Conservation (phyloP, 495 filamentous ascomycete species). For the Penicillium robsamsonii region DNA sequence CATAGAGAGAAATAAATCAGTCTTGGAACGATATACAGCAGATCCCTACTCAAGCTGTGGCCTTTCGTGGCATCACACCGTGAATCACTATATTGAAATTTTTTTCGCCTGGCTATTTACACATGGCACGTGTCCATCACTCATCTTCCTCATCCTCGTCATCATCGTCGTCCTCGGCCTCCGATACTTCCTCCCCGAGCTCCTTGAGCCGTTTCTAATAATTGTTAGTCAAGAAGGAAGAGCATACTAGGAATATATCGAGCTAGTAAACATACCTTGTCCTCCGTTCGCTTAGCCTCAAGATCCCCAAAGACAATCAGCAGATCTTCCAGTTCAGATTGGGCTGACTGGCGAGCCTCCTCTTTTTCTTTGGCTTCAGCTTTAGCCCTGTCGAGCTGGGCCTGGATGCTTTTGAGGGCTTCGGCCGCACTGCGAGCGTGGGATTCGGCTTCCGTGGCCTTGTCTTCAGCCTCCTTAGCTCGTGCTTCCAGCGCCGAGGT, state of each 20-base stretch:
- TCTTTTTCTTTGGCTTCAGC: slow-evolving; percentile 52
- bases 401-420: slow-evolving; percentile 22
- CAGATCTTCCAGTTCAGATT: slow-evolving; percentile 78
- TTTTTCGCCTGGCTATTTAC: slow-evolving; percentile 17
- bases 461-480: slow-evolving; percentile 44
- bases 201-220: slow-evolving; percentile 67
- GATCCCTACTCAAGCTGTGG: neutral
- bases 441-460: slow-evolving; percentile 49
- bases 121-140: slow-evolving; percentile 21
- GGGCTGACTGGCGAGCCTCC: slow-evolving; percentile 60
- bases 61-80: neutral
- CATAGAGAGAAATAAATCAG: neutral
- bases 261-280: slow-evolving; percentile 61
- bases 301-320: slow-evolving; percentile 85
- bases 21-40: neutral
- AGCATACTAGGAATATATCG: neutral
- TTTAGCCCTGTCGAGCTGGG: slow-evolving; percentile 29
- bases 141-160: slow-evolving; percentile 60
- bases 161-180: slow-evolving; percentile 72
- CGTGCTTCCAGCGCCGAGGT: slow-evolving; percentile 46
- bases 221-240: slow-evolving; percentile 25
- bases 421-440: slow-evolving; percentile 23
- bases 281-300: slow-evolving; percentile 77
- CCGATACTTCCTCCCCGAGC: slow-evolving; percentile 71
- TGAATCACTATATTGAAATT: neutral